A percentile compares a stretch with the other conserved stretches of the same genome.
phyloP scores from a whole-genome alignment of 768 basidiomycete species.

The Suillus weaverae region DNA sequence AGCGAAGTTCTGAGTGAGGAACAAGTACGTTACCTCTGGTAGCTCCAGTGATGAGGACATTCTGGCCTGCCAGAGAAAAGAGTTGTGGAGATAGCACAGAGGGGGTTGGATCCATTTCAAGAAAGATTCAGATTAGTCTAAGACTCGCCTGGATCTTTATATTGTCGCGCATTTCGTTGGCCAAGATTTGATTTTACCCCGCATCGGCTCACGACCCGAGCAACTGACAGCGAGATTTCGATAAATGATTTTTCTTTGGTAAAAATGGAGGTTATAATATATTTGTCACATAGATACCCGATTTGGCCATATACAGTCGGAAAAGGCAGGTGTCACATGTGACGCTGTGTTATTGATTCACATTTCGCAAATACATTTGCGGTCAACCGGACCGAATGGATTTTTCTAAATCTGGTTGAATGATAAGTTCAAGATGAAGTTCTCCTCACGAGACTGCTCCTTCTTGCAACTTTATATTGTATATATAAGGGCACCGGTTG shows the following conservation, averaged over 20 bases:
- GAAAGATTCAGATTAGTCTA: neutral
- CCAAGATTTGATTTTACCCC: constrained; percentile 24
- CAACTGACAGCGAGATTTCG: constrained; percentile 16
- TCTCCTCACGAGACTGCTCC: constrained; percentile 35
- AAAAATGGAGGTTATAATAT: neutral
- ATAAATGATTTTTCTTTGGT: neutral
- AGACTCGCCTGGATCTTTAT: constrained; percentile 19
- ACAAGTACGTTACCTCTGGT: constrained; percentile 58
- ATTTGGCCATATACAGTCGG: constrained; percentile 13
- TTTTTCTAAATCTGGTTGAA: constrained; percentile 23
- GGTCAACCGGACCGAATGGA: constrained; percentile 34
- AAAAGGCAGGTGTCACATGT: neutral
- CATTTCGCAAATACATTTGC: constrained; percentile 21
- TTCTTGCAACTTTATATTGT: constrained; percentile 36
- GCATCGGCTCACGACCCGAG: constrained; percentile 32
- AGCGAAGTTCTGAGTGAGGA: constrained; percentile 10
- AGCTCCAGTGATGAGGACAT: constrained; percentile 79
- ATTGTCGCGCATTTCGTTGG: constrained; percentile 13
- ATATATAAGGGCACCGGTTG: constrained; percentile 5
- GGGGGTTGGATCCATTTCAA: constrained; percentile 55
- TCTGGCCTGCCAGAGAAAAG: constrained; percentile 67
- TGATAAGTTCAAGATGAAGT: constrained; percentile 17
- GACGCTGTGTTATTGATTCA: constrained; percentile 14
- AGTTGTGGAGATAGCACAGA: constrained; percentile 50
- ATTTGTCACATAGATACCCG: constrained; percentile 13